Evolutionary conservation across 139 green algal species (phyloP).

Genomic region (Closterium sp.): DNA sequence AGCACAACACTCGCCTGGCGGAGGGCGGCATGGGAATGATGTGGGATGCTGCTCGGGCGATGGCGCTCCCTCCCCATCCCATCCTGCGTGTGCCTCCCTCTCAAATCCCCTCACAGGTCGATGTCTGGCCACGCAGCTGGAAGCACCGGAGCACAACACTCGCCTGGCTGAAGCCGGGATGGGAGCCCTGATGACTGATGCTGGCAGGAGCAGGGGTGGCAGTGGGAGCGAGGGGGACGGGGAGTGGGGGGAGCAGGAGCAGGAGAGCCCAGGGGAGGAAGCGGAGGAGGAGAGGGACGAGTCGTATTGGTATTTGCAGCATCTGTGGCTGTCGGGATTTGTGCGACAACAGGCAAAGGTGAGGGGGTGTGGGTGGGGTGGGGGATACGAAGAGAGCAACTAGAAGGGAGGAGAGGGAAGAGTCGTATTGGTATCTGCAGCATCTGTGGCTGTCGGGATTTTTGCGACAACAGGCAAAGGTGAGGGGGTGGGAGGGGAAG

Average conservation of each 20-base stretch:
- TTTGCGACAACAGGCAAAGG: not conserved
- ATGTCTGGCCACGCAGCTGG: slow-evolving; percentile 3
- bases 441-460: not conserved
- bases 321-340: slow-evolving; percentile 20
- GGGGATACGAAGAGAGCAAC: not conserved
- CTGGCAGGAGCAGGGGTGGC: not conserved
- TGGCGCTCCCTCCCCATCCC: not conserved
- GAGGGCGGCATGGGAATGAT: not conserved
- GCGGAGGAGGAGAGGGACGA: not conserved
- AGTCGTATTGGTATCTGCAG: not conserved
- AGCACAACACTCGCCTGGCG: not conserved
- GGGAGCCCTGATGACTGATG: not conserved
- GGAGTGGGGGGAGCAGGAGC: slow-evolving; percentile 1
- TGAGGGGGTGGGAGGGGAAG: not conserved
- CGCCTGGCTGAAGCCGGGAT: not conserved
- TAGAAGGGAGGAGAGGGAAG: not conserved
- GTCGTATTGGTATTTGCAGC: slow-evolving; percentile 9
- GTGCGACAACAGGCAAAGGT: not conserved
- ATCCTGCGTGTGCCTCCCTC: too few relatives aligned
- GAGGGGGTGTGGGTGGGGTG: not conserved
- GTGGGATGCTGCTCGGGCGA: too few relatives aligned
- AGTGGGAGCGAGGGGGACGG: slow-evolving; percentile 4
- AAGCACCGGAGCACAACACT: not conserved
- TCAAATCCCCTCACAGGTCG: not conserved
- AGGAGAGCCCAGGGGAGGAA: not conserved